phyloP scores from a whole-genome alignment of 257 asterid species.

The Solanum chiquidenum region DNA sequence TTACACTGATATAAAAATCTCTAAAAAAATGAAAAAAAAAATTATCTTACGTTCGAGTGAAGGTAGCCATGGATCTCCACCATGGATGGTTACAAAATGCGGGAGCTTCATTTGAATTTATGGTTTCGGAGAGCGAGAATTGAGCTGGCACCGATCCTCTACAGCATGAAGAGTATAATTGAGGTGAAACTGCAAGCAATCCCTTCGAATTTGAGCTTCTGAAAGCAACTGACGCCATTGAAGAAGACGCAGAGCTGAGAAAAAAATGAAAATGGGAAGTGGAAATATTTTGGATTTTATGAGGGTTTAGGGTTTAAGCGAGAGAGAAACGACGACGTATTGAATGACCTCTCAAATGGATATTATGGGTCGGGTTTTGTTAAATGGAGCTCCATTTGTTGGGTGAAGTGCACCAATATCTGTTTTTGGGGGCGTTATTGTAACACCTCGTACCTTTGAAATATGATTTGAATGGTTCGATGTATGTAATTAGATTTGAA shows the following conservation, averaged over 20 bases:
- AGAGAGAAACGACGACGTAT: neutral
- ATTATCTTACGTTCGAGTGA: slow-evolving; percentile 63
- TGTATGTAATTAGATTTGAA: neutral
- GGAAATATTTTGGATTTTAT: neutral
- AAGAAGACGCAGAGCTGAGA: neutral
- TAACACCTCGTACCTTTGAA: neutral
- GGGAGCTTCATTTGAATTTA: slow-evolving; percentile 20
- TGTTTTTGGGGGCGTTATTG: too few relatives aligned
- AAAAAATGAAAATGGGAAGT: neutral
- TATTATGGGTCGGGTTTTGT: neutral
- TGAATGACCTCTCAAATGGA: neutral
- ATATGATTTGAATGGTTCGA: too few relatives aligned
- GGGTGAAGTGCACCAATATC: neutral
- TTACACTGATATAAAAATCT: neutral
- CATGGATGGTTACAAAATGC: slow-evolving; percentile 27
- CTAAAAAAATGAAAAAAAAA: neutral
- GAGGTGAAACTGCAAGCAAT: slow-evolving; percentile 22
- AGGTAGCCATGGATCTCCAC: slow-evolving; percentile 99
- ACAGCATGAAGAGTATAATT: slow-evolving; percentile 10
- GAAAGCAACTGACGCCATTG: slow-evolving; percentile 34
- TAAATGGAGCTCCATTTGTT: neutral
- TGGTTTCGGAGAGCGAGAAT: slow-evolving; percentile 31
- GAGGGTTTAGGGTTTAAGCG: neutral
- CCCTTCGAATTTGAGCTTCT: slow-evolving; percentile 33
- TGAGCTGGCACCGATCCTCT: slow-evolving; percentile 29